Conservation (phyloP, 768 basidiomycete species). For the button mushroom (Agaricus bisporus) region DNA sequence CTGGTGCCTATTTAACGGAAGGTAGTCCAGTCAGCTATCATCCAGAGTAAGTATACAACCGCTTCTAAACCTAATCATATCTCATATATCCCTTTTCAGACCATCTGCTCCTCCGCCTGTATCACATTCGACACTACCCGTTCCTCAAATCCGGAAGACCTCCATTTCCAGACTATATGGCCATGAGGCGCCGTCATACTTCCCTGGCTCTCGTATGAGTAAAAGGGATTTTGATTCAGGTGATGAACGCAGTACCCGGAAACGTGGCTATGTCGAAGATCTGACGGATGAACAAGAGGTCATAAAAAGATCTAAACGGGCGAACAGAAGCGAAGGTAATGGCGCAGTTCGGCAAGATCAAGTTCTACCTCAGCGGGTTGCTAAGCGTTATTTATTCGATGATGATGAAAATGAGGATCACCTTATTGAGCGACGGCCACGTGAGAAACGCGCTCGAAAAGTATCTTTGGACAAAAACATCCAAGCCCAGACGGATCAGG, state of each 20-base stretch:
- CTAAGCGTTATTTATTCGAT: conserved; percentile 43
- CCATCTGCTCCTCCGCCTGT: not conserved
- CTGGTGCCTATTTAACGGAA: conserved; percentile 6
- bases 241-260: not conserved
- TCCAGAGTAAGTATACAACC: conserved; percentile 2
- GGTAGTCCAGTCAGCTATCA: conserved; percentile 1
- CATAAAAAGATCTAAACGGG: conserved; percentile 7
- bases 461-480: conserved; percentile 37
- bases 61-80: not conserved
- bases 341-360: conserved; percentile 2
- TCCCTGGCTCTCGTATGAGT: not conserved
- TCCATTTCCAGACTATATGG: not conserved
- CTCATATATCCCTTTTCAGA: not conserved
- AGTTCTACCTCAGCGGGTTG: conserved; percentile 27
- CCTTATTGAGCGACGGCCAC: conserved; percentile 25
- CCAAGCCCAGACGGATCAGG: conserved; percentile 36
- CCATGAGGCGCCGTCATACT: not conserved
- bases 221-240: not conserved
- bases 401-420: conserved; percentile 40
- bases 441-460: conserved; percentile 54
- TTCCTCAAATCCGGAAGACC: not conserved
- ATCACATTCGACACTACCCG: not conserved
- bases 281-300: conserved; percentile 11
- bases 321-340: conserved; percentile 2
- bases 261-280: conserved; percentile 10